Percentiles rank a stretch among this genome's conserved stretches.
Evolutionary conservation across 1,284 basidiomycete species (phyloP).

Genomic region (Cutaneotrichosporon sp.): DNA sequence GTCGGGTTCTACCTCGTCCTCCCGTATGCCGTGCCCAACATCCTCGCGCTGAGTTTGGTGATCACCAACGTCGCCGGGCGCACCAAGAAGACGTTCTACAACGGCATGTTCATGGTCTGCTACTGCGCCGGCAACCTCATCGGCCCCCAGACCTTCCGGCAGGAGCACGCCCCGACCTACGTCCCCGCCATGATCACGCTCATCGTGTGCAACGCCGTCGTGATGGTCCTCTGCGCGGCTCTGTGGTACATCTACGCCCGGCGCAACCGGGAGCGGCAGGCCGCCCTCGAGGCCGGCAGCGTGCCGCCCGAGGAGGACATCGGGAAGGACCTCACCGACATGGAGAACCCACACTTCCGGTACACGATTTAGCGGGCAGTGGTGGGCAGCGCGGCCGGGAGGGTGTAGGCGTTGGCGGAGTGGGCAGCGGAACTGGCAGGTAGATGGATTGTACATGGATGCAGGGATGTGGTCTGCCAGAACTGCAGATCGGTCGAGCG

Average conservation of each 20-base stretch:
- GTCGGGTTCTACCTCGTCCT: slow-evolving; percentile 18
- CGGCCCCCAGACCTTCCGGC: slow-evolving; percentile 21
- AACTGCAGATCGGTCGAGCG: too few relatives aligned
- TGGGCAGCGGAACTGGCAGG: too few relatives aligned
- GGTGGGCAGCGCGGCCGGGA: too few relatives aligned
- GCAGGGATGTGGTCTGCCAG: too few relatives aligned
- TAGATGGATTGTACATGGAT: neutral
- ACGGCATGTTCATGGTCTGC: slow-evolving; percentile 22
- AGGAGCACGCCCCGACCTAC: slow-evolving; percentile 8
- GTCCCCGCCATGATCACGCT: slow-evolving; percentile 6
- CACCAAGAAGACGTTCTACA: slow-evolving; percentile 28
- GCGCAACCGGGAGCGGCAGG: neutral
- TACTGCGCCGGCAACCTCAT: slow-evolving; percentile 17
- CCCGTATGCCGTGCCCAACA: neutral
- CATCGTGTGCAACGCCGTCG: slow-evolving; percentile 4
- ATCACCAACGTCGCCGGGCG: slow-evolving; percentile 25
- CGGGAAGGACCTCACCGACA: slow-evolving; percentile 8
- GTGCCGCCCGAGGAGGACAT: neutral
- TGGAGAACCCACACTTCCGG: slow-evolving; percentile 15
- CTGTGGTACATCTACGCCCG: neutral
- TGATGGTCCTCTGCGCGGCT: neutral
- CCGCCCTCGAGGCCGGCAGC: neutral
- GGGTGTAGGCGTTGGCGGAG: too few relatives aligned
- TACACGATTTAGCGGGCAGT: slow-evolving; percentile 5
- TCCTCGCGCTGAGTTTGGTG: neutral